Base-by-base conservation (phyloP, 345 rosid species). In the Anastatica hierochuntica region DNA sequence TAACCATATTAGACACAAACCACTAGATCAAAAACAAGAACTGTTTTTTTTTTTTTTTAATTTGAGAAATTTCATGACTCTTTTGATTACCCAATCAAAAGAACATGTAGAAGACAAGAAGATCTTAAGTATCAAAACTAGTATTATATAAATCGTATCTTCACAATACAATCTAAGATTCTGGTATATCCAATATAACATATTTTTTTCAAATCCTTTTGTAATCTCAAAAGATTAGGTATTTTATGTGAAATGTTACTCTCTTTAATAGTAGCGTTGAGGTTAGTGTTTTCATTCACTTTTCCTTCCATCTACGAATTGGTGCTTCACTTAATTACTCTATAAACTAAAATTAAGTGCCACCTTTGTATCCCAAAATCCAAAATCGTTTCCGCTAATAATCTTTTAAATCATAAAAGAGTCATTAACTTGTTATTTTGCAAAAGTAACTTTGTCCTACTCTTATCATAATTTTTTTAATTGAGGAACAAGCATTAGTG, bases 241-340 rank as follows among this genome's bases (percentile, higher is more conserved):
- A 43, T 57, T 19, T 8, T 14, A n/a, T n/a, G n/a, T n/a, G n/a
- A n/a, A n/a, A n/a, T 40, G 27, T 26, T 49, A 23, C 7, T 24
- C 30, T 64, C 40, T 42, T 34, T 49, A 17, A 4, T 36, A 26
- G 33, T 3, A 23, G 29, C 14, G 19, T 17, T 64, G 43, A 18
- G 48, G 52, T 50, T 49, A 42, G 64, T 65, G 70, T 21, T 21
- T 39, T n/a, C 1, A 35, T 35, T 49, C 40, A 42, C 58, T 65
- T 64, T 65, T 29, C 41, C 52, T 41, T 19, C 2, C 4, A 57
- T 45, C 34, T 56, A 49, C 58, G 46, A 42, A 34, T 16, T 42
- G 46, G 63, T 56, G 14, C 56, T 46, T 56, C 30, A 7, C 56
- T n/a, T n/a, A n/a, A n/a, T 37, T 46, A 8, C 7, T 37, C 30